Evolutionary conservation across 106 monocot genomes (phyloP), one percentile per base, ranked within the genome.

Genomic region (Chionographis japonica): DNA sequence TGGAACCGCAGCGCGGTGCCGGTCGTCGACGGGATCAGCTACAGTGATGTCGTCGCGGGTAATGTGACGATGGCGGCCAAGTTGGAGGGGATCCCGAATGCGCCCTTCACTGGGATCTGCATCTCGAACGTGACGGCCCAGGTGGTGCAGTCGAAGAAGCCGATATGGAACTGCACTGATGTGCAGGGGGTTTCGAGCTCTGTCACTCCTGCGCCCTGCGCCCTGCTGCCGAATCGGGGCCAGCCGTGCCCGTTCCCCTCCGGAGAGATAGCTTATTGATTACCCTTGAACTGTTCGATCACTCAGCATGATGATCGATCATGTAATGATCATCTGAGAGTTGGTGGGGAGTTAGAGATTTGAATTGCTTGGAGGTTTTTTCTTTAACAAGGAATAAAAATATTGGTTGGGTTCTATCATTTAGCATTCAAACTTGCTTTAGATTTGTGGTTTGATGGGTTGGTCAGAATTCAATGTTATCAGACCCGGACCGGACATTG

Each of bases 41-140:
- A 73, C 61, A 79, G 68, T 36, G 37, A 79, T 19, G 50, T 79
- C 12, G n/a, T 73, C 1, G 79, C 73, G 3, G 73, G 73, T 52
- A 79, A 79, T 19, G 79, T 79, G 18, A 73, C 55, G 8, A 79
- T 79, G 68, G 73, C 62, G 3, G 79, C 66, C 3, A 61, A 42
- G 12, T 54, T 74, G 46, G 68, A 62, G 56, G 79, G 79, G 18
- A 73, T 69, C 35, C 54, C 53, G 8, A 46, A 17, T 11, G 43
- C 20, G 8, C 68, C 73, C 3, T 74, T 68, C 50, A 62, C 79
- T 13, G 73, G 62, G 38, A 73, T 79, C 43, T 79, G 79, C 56
- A 68, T 79, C 16, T 73, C 68, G 3, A 79, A 79, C 52, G 73
- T 73, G 8, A 79, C 73, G 6, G 73, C 62, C 19, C 53, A 64